Evolutionary conservation across 805 yeast genomes (phyloP), one percentile per base, ranked within the genome.

Genomic region (Yarrowia hollandica): DNA sequence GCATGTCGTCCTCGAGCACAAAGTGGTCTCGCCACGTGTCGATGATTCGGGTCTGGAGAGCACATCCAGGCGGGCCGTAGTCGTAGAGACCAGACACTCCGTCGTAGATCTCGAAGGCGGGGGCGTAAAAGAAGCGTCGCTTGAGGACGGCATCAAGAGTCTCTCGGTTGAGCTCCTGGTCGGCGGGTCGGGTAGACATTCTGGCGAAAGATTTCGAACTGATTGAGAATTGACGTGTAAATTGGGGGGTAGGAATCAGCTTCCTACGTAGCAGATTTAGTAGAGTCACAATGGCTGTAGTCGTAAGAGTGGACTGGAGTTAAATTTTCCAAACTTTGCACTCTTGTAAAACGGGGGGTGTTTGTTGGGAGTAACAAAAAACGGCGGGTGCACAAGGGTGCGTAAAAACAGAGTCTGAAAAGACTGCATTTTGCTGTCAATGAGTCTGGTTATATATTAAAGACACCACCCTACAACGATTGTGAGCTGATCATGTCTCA

Each of bases 41-140:
- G 63, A 94, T 79, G 63, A 94, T 81, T 74, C 94, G 92, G 68
- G 97, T 96, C 79, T 92, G 98, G 75, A 94, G 82, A 11, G 98
- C 95, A 78, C 98, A 92, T 63, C 99, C 99, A 72, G 99, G 97
- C 64, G 99, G 99, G 77, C 99, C 99, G 72, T 91, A 94, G 74
- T 94, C 99, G 74, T 89, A 94, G 61, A 94, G 80, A 65, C 99
- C 99, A 50, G 97, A 88, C 44, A 94, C 98, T 74, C 99, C 99
- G 66, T 99, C 99, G 73, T 94, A 94, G 64, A 92, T 83, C 72
- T 94, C 99, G 69, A 94, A 94, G 31, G 98, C 85, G 64, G 99
- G 99, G 15, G 98, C 97, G 72, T 82, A 95, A 76, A 94, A 94
- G 79, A 94, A 94, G 72, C 99, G 84, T 74, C 97, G 86, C 75